These are phyloP conservation scores for Capsella bursapastoris DNA, from an alignment of 345 rosid genomes.

Conservation along the genomic window DNA sequence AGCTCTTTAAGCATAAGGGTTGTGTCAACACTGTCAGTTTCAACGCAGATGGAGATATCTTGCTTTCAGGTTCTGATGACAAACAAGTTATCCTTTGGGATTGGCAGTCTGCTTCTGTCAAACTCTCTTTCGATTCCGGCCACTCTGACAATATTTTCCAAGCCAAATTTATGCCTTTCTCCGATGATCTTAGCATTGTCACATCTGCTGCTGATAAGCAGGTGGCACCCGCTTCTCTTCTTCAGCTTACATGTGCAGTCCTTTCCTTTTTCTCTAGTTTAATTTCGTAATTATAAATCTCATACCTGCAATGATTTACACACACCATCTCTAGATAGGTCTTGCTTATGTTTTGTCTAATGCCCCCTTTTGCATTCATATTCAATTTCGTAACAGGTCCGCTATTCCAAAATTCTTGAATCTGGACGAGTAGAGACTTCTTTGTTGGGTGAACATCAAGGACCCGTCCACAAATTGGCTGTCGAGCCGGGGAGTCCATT, in stretches of 20 bases:
- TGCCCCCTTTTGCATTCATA: not conserved
- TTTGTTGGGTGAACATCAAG: conserved; percentile 61
- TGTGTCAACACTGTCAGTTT: conserved; percentile 86
- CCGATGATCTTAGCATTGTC: conserved; percentile 74
- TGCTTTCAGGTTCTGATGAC: conserved; percentile 91
- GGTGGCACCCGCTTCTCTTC: conserved; percentile 48
- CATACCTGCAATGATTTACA: not conserved
- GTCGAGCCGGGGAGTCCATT: conserved; percentile 85
- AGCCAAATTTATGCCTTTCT: conserved; percentile 78
- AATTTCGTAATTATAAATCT: not conserved
- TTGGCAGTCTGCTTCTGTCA: conserved; percentile 67
- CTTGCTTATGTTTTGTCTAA: not conserved
- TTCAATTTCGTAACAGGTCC: conserved; percentile 49
- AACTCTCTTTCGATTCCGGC: conserved; percentile 74
- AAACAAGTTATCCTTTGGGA: conserved; percentile 69
- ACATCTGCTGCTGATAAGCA: conserved; percentile 90
- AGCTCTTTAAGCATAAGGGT: conserved; percentile 67
- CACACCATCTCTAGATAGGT: not conserved
- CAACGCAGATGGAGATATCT: conserved; percentile 64
- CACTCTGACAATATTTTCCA: conserved; percentile 72
- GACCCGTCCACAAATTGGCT: conserved; percentile 78
- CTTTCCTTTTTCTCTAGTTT: no score
- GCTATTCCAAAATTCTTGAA: conserved; percentile 68
- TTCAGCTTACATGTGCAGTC: not conserved
- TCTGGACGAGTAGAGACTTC: conserved; percentile 61